phyloP scores from a whole-genome alignment of 225 moss, liverwort and hornwort genomes.

The Physcomitrellopsis africana region DNA sequence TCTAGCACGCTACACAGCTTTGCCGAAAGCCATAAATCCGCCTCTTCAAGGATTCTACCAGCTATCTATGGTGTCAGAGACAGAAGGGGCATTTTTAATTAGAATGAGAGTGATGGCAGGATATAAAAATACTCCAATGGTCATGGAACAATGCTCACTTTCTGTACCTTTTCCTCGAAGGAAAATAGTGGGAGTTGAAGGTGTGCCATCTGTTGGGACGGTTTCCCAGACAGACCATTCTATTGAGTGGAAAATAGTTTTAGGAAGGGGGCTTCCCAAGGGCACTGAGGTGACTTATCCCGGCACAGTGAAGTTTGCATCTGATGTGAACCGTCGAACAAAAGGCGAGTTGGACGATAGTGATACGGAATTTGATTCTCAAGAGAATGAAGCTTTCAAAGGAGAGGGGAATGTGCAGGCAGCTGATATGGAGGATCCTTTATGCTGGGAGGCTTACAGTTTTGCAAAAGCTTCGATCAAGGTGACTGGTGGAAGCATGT shows the following conservation, averaged over 20 bases:
- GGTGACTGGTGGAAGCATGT: constrained; percentile 85
- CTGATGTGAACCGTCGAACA: constrained; percentile 30
- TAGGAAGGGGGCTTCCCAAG: constrained; percentile 73
- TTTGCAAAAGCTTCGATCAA: constrained; percentile 92
- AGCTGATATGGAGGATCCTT: constrained; percentile 89
- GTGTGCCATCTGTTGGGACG: constrained; percentile 84
- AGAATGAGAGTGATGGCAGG: constrained; percentile 91
- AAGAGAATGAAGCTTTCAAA: constrained; percentile 73
- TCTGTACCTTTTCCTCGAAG: constrained; percentile 89
- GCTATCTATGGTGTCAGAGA: constrained; percentile 90
- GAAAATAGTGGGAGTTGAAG: constrained; percentile 77
- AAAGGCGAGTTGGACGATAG: constrained; percentile 48
- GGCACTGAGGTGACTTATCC: constrained; percentile 82
- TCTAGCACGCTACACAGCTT: constrained; percentile 74
- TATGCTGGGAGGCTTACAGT: constrained; percentile 99
- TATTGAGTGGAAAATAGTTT: constrained; percentile 89
- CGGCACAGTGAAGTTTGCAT: constrained; percentile 91
- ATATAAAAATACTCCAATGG: constrained; percentile 72
- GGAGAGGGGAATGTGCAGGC: constrained; percentile 62
- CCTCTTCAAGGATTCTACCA: constrained; percentile 98
- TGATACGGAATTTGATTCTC: constrained; percentile 53
- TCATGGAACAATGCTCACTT: constrained; percentile 89
- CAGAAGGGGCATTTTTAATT: constrained; percentile 91
- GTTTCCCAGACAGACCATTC: constrained; percentile 80
- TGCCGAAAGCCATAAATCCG: constrained; percentile 66